Conservation (phyloP, 495 filamentous ascomycete genomes). For the Lasiosphaeria hispida region DNA sequence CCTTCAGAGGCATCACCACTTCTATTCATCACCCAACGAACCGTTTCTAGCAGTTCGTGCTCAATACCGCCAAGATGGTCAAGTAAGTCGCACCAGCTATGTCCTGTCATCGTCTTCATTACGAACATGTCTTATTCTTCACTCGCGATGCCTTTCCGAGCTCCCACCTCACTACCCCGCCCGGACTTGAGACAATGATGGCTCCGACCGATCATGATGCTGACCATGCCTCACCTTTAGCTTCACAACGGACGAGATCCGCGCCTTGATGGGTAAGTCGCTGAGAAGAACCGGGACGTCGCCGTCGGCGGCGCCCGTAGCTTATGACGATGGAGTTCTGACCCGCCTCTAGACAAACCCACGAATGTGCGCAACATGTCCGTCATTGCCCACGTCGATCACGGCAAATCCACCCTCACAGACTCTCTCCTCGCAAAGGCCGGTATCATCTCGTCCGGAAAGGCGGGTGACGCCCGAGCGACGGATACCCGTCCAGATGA, state of each 20-base stretch:
- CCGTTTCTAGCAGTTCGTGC: conserved; percentile 31
- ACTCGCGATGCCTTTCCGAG: conserved; percentile 2
- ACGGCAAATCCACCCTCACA: conserved; percentile 99
- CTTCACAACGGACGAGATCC: conserved; percentile 99
- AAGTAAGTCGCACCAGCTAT: conserved; percentile 70
- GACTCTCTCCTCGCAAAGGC: conserved; percentile 98
- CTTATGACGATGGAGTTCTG: conserved; percentile 9
- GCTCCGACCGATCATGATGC: conserved; percentile 13
- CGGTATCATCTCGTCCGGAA: conserved; percentile 98
- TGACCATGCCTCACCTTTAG: conserved; percentile 52
- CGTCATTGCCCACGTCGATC: conserved; percentile 99
- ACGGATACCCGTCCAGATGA: conserved; percentile 97
- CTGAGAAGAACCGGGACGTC: neutral
- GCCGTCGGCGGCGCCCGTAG: neutral
- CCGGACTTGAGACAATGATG: conserved; percentile 43
- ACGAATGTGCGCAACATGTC: conserved; percentile 98
- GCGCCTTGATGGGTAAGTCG: conserved; percentile 69
- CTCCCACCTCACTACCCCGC: conserved; percentile 31
- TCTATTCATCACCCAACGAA: conserved; percentile 19
- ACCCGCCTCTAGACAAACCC: conserved; percentile 63
- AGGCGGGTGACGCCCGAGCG: conserved; percentile 91
- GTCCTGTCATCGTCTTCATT: no score
- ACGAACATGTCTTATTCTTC: no score
- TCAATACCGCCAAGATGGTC: conserved; percentile 93
- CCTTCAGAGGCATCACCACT: conserved; percentile 22